These are phyloP conservation scores for Phytophthora ohioensis DNA, from an alignment of 352 stramenopile genomes.

Conservation along the genomic window DNA sequence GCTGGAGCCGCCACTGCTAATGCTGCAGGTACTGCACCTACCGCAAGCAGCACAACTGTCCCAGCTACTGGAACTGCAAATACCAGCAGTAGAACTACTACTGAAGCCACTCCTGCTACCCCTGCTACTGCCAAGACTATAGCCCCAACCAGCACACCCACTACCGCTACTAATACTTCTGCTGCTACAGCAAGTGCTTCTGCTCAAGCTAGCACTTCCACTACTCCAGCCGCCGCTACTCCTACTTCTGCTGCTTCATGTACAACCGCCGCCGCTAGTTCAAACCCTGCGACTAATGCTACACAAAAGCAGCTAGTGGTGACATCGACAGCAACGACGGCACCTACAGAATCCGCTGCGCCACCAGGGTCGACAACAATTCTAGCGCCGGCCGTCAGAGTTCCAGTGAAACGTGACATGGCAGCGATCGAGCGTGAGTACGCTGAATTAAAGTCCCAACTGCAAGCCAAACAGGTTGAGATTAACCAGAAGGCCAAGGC, in stretches of 20 bases:
- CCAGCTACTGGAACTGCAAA: neutral
- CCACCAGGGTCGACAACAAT: conserved; percentile 6
- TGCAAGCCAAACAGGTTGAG: conserved; percentile 58
- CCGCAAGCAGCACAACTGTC: neutral
- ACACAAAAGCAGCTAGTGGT: no score
- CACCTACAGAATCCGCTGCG: neutral
- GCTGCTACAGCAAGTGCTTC: neutral
- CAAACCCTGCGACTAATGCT: neutral
- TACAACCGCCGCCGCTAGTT: conserved; percentile 2
- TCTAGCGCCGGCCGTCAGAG: conserved; percentile 7
- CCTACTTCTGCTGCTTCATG: neutral
- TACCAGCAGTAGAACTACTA: neutral
- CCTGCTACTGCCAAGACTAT: neutral
- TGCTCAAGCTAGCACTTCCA: neutral
- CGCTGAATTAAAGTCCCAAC: conserved; percentile 64
- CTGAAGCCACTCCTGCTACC: neutral
- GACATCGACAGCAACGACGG: neutral
- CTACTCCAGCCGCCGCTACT: neutral
- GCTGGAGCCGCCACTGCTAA: neutral
- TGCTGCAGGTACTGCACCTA: neutral
- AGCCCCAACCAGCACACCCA: neutral
- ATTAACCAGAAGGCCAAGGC: conserved; percentile 43
- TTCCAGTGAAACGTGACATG: conserved; percentile 31
- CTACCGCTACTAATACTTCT: neutral
- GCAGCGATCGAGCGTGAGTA: conserved; percentile 64